These are phyloP conservation scores for Exophiala sideris DNA, from an alignment of 2,329 filamentous ascomycete genomes.

Conservation along the genomic window DNA sequence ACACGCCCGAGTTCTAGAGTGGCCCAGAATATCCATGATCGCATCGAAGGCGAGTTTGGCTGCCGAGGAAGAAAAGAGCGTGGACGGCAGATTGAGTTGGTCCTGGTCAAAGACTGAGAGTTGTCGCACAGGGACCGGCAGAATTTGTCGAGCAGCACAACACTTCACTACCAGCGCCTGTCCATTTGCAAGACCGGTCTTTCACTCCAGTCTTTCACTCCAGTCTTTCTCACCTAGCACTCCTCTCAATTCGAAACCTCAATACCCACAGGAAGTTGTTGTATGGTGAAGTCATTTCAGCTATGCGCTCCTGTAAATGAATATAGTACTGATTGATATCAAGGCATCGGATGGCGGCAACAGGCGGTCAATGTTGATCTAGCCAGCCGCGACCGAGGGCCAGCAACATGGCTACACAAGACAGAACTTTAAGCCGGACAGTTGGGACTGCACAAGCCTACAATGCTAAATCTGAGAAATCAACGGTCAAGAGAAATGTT, in stretches of 20 bases:
- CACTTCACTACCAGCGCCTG: background rate
- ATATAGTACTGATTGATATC: too few relatives aligned
- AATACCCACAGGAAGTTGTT: too few relatives aligned
- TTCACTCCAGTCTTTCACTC: background rate
- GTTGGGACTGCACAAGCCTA: background rate
- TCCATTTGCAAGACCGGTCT: background rate
- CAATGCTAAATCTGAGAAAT: conserved; percentile 7
- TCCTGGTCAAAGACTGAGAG: too few relatives aligned
- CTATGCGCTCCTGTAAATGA: too few relatives aligned
- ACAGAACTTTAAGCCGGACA: conserved; percentile 3
- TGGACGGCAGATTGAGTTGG: too few relatives aligned
- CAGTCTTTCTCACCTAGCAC: too few relatives aligned
- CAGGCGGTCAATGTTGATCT: background rate
- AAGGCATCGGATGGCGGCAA: background rate
- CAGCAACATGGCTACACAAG: conserved; percentile 13
- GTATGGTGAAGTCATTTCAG: background rate
- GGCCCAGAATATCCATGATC: background rate
- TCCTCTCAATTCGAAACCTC: too few relatives aligned
- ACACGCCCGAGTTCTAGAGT: conserved; percentile 5
- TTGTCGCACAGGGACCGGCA: background rate
- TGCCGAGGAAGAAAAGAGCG: too few relatives aligned
- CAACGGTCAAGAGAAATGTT: conserved; percentile 15
- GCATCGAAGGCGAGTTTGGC: too few relatives aligned
- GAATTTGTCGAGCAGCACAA: background rate
- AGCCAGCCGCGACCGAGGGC: conserved; percentile 1